Evolutionary conservation across 1,284 basidiomycete genomes (phyloP), one percentile per base, ranked within the genome.

Genomic region (Abortiporus biennis): DNA sequence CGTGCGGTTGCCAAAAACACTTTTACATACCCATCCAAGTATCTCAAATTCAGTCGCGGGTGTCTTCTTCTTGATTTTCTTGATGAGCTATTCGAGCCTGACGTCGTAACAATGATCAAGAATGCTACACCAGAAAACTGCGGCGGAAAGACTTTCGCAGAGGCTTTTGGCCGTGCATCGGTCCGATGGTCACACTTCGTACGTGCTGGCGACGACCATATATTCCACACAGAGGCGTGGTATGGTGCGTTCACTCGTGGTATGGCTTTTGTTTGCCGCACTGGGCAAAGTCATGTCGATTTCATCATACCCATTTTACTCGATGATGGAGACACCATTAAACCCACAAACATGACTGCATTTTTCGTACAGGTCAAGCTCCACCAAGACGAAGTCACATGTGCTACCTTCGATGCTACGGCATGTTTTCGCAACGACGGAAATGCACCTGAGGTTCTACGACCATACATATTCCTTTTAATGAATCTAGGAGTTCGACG

Each of bases 181-280:
- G 35, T 48, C 6, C 47, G 38, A 8, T 48, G 45, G 40, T 42
- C 43, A 6, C 47, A 48, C 22, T 48, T 38, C 30, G 47, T 20
- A n/a, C 30, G 25, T 23, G 5, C n/a, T n/a, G 47, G 12, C 3
- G 40, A 42, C 22, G 32, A 45, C n/a, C 5, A 17, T 16, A 11
- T 19, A 9, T 9, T 38, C 13, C 30, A 21, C 13, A 16, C 29
- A 2, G 8, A 21, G 11, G 25, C 32, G 2, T n/a, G 27, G 27
- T 42, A 27, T 21, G 40, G 29, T 3, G 43, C 44, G 4, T 22
- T 48, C 27, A n/a, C 27, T 15, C 38, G 47, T 3, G 44, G 44
- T 11, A 42, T 45, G 30, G 47, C 45, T 3, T 12, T 40, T 12
- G 17, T 40, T 16, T 6, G 36, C n/a, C 17, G n/a, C 16, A 11